Percentiles rank a stretch among this genome's conserved stretches.
Evolutionary conservation across 1,284 basidiomycete genomes (phyloP).

Genomic region (Mycosarcoma mackinlayi): DNA sequence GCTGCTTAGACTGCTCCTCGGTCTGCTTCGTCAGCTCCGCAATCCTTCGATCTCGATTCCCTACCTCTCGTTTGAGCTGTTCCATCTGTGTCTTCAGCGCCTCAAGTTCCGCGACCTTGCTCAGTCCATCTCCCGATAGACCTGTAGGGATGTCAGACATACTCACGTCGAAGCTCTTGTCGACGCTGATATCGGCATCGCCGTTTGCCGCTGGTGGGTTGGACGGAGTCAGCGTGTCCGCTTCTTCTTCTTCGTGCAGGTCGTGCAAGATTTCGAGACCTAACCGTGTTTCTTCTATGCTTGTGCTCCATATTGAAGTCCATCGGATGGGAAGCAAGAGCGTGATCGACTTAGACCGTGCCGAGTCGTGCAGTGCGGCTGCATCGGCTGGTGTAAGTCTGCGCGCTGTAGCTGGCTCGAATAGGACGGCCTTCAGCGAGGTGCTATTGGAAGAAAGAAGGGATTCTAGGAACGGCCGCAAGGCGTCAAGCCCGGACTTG

Average conservation of each 20-base stretch:
- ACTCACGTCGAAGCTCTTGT: slow-evolving; percentile 42
- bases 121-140: slow-evolving; percentile 10
- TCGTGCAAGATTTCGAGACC: slow-evolving; percentile 42
- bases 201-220: neutral
- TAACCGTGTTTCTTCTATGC: slow-evolving; percentile 34
- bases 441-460: slow-evolving; percentile 1
- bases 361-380: slow-evolving; percentile 12
- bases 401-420: slow-evolving; percentile 30
- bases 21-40: slow-evolving; percentile 7
- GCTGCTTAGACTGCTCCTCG: slow-evolving; percentile 3
- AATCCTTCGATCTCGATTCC: slow-evolving; percentile 12
- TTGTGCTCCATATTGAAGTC: slow-evolving; percentile 9
- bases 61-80: slow-evolving; percentile 16
- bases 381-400: slow-evolving; percentile 14
- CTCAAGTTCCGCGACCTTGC: slow-evolving; percentile 15
- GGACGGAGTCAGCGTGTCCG: neutral
- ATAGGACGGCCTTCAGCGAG: neutral
- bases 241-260: slow-evolving; percentile 1
- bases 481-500: neutral
- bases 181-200: slow-evolving; percentile 18
- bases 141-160: slow-evolving; percentile 41
- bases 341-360: neutral
- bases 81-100: slow-evolving; percentile 12
- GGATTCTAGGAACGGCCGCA: slow-evolving; percentile 6
- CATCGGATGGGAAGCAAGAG: slow-evolving; percentile 28